Evolutionary conservation across 139 green algal species (phyloP).

Genomic region (Eudorina sp.): DNA sequence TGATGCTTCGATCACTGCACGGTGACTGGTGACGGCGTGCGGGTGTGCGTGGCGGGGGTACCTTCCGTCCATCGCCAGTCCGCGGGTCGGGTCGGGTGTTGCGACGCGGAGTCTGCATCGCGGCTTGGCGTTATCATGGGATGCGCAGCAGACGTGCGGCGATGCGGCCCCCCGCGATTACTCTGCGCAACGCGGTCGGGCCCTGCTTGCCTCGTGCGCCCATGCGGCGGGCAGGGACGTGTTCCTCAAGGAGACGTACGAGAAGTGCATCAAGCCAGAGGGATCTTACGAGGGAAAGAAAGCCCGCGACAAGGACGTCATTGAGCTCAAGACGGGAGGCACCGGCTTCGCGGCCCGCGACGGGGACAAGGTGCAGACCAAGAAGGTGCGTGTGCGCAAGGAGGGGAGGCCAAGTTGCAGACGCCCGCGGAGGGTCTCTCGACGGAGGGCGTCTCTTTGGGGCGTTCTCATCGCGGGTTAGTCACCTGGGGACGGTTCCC

Average conservation of each 20-base stretch:
- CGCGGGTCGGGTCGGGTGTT: too few relatives aligned
- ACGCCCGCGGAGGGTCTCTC: background rate
- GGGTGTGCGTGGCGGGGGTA: too few relatives aligned
- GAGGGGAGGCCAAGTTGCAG: background rate
- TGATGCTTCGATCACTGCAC: too few relatives aligned
- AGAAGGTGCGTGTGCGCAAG: conserved; percentile 43
- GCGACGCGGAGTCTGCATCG: too few relatives aligned
- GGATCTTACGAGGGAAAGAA: conserved; percentile 78
- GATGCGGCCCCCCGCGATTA: too few relatives aligned
- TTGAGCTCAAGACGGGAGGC: conserved; percentile 82
- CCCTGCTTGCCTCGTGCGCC: too few relatives aligned
- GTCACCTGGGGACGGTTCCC: background rate
- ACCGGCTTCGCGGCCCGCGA: conserved; percentile 88
- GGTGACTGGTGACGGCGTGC: too few relatives aligned
- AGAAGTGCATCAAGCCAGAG: conserved; percentile 85
- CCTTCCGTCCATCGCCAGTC: too few relatives aligned
- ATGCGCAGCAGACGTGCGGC: too few relatives aligned
- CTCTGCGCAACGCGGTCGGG: too few relatives aligned
- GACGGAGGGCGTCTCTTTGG: background rate
- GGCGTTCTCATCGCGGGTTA: background rate
- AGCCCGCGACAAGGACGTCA: conserved; percentile 60
- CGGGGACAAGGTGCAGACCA: conserved; percentile 68
- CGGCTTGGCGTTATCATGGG: too few relatives aligned
- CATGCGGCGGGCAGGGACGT: conserved; percentile 76
- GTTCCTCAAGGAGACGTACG: conserved; percentile 84